A percentile compares a stretch with the other conserved stretches of the same genome.
Evolutionary conservation across 192 early-diverging fungal species (phyloP).

Genomic region (Chytriomyces confervae): DNA sequence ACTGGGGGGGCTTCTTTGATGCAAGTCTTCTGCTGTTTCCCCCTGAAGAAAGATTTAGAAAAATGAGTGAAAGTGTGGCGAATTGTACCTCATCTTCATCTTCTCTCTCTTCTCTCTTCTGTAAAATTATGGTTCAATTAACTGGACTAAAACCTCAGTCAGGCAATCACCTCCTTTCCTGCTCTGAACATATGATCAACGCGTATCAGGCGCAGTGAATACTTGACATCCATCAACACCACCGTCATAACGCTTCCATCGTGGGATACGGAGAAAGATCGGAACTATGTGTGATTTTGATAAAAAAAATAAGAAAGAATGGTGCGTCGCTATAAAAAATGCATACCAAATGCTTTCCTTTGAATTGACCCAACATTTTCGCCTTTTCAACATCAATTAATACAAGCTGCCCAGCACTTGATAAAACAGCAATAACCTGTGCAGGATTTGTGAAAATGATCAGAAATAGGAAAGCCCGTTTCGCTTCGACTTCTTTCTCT

Average conservation of each 20-base stretch:
- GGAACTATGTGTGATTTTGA: conserved; percentile 37
- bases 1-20: not conserved
- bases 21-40: too few relatives aligned
- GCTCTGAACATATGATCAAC: conserved; percentile 44
- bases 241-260: conserved; percentile 50
- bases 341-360: conserved; percentile 37
- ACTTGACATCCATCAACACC: conserved; percentile 41
- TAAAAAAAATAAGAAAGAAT: not conserved
- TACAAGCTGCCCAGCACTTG: conserved; percentile 50
- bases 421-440: conserved; percentile 49
- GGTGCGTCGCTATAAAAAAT: not conserved
- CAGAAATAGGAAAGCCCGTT: not conserved
- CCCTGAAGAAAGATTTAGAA: not conserved
- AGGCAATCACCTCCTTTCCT: not conserved
- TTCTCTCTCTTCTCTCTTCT: conserved; percentile 1
- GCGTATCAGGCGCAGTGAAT: conserved; percentile 40
- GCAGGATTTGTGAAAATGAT: conserved; percentile 6
- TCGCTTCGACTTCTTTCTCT: not conserved
- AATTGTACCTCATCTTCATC: not conserved
- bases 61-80: conserved; percentile 3
- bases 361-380: conserved; percentile 46
- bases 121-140: too few relatives aligned
- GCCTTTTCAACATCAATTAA: conserved; percentile 52
- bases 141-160: too few relatives aligned
- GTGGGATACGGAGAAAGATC: conserved; percentile 48